Conservation (phyloP, 148 eudicot species). For the Rhododendron molle region DNA sequence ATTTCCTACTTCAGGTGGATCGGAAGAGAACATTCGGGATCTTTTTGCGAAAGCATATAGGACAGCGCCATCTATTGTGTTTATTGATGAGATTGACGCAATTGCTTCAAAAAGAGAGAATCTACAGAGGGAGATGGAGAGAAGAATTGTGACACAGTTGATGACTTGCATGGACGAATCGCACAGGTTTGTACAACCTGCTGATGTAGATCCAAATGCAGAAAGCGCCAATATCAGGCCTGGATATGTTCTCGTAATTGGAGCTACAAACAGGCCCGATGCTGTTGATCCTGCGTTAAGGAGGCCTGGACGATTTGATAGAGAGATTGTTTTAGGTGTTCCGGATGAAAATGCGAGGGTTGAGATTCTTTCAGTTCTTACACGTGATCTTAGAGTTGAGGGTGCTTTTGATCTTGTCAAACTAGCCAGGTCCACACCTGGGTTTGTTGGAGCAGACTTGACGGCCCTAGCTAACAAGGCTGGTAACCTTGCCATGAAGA, state of each 20-base stretch:
- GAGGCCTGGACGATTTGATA: constrained; percentile 84
- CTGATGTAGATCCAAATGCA: constrained; percentile 24
- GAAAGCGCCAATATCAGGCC: constrained; percentile 26
- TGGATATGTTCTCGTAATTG: constrained; percentile 76
- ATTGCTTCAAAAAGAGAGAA: constrained; percentile 93
- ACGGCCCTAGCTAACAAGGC: constrained; percentile 67
- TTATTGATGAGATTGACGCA: constrained; percentile 97
- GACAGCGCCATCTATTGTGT: constrained; percentile 93
- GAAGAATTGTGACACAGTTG: constrained; percentile 84
- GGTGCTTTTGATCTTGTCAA: constrained; percentile 69
- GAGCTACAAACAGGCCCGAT: constrained; percentile 92
- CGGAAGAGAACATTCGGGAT: constrained; percentile 80
- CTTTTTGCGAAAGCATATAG: constrained; percentile 79
- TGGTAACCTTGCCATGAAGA: constrained; percentile 81
- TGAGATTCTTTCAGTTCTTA: constrained; percentile 64
- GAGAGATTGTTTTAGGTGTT: constrained; percentile 74
- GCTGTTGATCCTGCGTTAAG: constrained; percentile 86
- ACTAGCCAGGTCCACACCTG: constrained; percentile 81
- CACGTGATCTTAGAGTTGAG: constrained; percentile 54
- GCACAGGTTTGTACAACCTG: constrained; percentile 34
- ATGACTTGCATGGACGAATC: constrained; percentile 95
- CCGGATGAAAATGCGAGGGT: constrained; percentile 88
- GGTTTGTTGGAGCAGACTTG: constrained; percentile 96
- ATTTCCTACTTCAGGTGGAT: constrained; percentile 50
- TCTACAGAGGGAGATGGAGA: constrained; percentile 83